Evolutionary conservation across 371 early-diverging fungal genomes (phyloP).

Genomic region (Phascolomyces articulosus): DNA sequence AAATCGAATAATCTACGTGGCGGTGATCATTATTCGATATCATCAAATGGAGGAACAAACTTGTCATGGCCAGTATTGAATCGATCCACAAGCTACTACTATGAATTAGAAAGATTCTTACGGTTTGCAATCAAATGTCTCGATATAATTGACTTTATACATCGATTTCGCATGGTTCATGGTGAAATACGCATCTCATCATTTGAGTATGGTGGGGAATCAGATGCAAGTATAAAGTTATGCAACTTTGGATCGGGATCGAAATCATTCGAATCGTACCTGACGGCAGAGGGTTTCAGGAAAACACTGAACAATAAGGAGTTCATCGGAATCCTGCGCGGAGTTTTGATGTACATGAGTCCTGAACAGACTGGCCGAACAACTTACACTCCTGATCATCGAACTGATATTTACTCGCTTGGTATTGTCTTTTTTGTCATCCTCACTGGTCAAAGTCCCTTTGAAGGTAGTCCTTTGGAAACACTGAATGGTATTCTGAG

Average conservation of each 20-base stretch:
- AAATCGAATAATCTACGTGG: too few species aligned
- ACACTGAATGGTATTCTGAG: slow-evolving; percentile 58
- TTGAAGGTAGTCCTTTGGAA: slow-evolving; percentile 56
- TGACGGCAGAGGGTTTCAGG: slow-evolving; percentile 49
- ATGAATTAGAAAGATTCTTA: slow-evolving; percentile 43
- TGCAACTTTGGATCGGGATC: slow-evolving; percentile 44
- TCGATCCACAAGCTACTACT: slow-evolving; percentile 4
- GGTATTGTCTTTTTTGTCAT: slow-evolving; percentile 57
- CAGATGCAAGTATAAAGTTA: slow-evolving; percentile 30
- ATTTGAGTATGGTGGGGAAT: slow-evolving; percentile 44
- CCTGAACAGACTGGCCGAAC: slow-evolving; percentile 64
- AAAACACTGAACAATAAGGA: slow-evolving; percentile 40
- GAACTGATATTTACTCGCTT: slow-evolving; percentile 59
- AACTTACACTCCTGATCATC: slow-evolving; percentile 57
- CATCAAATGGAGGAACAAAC: too few species aligned
- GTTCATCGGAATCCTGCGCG: slow-evolving; percentile 12
- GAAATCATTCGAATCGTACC: slow-evolving; percentile 35
- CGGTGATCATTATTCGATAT: too few species aligned
- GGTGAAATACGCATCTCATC: slow-evolving; percentile 42
- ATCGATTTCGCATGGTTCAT: slow-evolving; percentile 41
- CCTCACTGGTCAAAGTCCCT: slow-evolving; percentile 52
- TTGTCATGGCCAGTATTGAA: too few species aligned
- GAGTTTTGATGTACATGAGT: slow-evolving; percentile 37
- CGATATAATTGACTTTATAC: slow-evolving; percentile 47
- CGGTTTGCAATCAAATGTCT: slow-evolving; percentile 50